Base-by-base conservation (phyloP, 441 rosid species). In the Erodium moschatum region DNA sequence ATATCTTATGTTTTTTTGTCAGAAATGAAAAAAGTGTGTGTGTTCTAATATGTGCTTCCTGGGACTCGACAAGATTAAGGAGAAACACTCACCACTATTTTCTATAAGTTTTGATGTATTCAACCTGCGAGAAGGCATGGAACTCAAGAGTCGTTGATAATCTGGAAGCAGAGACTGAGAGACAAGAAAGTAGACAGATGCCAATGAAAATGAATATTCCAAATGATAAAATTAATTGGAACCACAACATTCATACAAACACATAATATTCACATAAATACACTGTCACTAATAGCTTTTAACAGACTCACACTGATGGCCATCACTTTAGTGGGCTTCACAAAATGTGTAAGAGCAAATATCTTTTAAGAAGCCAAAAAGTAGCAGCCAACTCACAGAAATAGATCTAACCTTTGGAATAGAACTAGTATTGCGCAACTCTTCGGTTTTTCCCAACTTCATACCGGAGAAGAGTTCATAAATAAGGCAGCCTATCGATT, bases 361-460 rank as follows among this genome's bases (percentile, higher is more conserved):
- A 15, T 2, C 62, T 50, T 24, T 18, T 11, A 70, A 52, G 58
- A 38, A 68, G 15, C 50, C 38, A 33, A 27, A 63, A 42, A 27
- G n/a, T 20, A 72, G n/a, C 44, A 54, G 69, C 62, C 12, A 52
- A 70, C 50, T 31, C 48, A 42, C 68, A 44, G 60, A 69, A 65
- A 64, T 62, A 50, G 65, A 67, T 70, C 78, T 73, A 80, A 95
- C 99, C 99, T 91, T 95, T 12, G 99, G 96, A 75, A 95, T 92
- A 81, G 96, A 85, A 71, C 81, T 87, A 73, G 91, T 95, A 75
- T 84, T 90, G 31, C 99, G 95, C 80, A 95, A 78, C 77, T 95
- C 99, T 82, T 95, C 98, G 50, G 99, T 95, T 85, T 83, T 95
- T 33, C 85, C 89, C 79, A 95, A 84, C 85, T 84, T 92, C 73